Evolutionary conservation across 495 filamentous ascomycete genomes (phyloP), one percentile per base, ranked within the genome.

Genomic region (Trichocladium uniseriatum): DNA sequence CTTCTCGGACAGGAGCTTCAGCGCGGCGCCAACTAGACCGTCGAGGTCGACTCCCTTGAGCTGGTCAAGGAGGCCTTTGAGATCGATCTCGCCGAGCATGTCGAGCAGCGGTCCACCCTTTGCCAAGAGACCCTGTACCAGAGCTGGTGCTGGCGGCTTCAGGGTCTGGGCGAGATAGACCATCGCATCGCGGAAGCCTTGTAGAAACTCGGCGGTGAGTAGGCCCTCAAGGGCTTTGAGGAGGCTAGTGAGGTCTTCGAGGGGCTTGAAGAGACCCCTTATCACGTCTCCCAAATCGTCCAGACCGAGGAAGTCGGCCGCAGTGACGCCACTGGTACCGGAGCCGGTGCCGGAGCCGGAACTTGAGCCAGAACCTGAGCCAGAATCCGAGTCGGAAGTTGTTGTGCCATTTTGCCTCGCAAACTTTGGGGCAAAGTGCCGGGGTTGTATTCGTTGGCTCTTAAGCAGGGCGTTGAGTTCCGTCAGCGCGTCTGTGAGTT

Each of bases 401-500:
- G 46, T 20, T n/a, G 35, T 48, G 41, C 18, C 9, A 20, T 42
- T 57, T 51, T 55, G 49, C 29, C 40, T 40, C 62, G 52, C 9
- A 56, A 60, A 42, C 57, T 61, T 49, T 56, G 41, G 32, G 56
- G 49, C 9, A 38, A 54, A 14, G 53, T 60, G 20, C 3, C n/a
- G 34, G 19, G 32, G 21, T 24, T 60, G 51, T 24, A 49, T 49
- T 20, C 60, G 54, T 36, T 59, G 63, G 37, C 54, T 60, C 46
- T 56, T 57, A 10, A 67, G 56, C 38, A 67, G 49, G 32, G 51
- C 55, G 37, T 61, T 67, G 49, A 67, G 58, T 43, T 67, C 64
- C 7, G 58, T 65, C 46, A 67, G 34, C 5, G 62, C 62, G 48
- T 67, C 64, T 34, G 64, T 64, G 20, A 67, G 62, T 20, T 67